Evolutionary conservation across 192 early-diverging fungal species (phyloP).

Genomic region (Mortierella antarctica): DNA sequence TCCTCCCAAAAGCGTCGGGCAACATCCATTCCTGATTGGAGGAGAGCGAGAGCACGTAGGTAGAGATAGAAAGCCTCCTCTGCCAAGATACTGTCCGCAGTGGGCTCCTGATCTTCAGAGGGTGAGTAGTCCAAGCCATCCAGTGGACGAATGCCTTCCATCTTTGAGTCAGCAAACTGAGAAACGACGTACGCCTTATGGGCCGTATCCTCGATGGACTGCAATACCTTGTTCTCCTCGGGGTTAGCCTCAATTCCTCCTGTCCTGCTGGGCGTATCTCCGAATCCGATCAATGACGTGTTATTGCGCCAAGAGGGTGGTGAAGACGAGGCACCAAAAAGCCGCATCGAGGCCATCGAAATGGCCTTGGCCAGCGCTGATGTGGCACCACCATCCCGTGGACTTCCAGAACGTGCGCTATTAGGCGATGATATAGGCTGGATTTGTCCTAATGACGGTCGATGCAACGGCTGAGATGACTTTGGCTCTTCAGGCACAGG

Average conservation of each 20-base stretch:
- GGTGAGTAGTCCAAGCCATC: slow-evolving; percentile 28
- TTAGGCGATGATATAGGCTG: slow-evolving; percentile 35
- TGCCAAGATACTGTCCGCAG: slow-evolving; percentile 55
- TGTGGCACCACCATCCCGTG: slow-evolving; percentile 46
- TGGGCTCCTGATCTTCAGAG: slow-evolving; percentile 44
- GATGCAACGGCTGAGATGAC: slow-evolving; percentile 4
- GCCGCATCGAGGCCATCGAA: slow-evolving; percentile 61
- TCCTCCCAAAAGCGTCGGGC: slow-evolving; percentile 68
- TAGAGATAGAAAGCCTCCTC: slow-evolving; percentile 81
- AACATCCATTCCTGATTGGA: slow-evolving; percentile 67
- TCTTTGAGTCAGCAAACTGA: slow-evolving; percentile 69
- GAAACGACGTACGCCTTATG: slow-evolving; percentile 78
- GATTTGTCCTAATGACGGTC: slow-evolving; percentile 20
- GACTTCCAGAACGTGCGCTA: slow-evolving; percentile 37
- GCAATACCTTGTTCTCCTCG: slow-evolving; percentile 64
- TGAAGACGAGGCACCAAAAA: slow-evolving; percentile 65
- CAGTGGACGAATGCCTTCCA: slow-evolving; percentile 63
- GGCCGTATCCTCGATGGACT: slow-evolving; percentile 75
- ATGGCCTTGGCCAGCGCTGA: slow-evolving; percentile 66
- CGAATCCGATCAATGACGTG: slow-evolving; percentile 35
- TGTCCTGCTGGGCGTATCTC: slow-evolving; percentile 16
- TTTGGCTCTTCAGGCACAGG: slow-evolving; percentile 34
- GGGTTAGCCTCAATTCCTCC: slow-evolving; percentile 12
- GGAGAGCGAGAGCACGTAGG: slow-evolving; percentile 71
- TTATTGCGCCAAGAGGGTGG: slow-evolving; percentile 57